Base-by-base conservation (phyloP, 192 early-diverging fungal species). In the Coemansia sp. region DNA sequence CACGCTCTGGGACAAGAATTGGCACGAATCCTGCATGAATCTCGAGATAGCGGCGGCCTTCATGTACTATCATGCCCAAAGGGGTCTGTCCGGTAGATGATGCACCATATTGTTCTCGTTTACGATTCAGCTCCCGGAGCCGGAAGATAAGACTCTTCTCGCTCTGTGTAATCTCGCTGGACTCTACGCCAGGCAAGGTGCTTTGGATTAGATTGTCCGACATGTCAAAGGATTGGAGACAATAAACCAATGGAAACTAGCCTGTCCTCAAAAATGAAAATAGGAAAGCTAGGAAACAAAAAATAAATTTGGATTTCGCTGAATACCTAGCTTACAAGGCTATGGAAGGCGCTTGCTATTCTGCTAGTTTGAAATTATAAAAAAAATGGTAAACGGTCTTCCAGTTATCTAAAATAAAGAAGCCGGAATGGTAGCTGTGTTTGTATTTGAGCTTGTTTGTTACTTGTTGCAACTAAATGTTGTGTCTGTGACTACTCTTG, bases 11-110 rank as follows among this genome's bases (percentile, higher is more conserved):
- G 0, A 78, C 70, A 54, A 78, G 22, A 34, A 78, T 78, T 0
- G 76, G 76, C 53, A 54, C 27, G 10, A 62, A 66, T 4, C 62
- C 66, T 14, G 62, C 50, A 27, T 63, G 59, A 38, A 78, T 65
- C 62, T 78, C 76, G 9, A 78, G 66, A 18, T 65, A 78, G 31
- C 50, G 60, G 23, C 70, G 69, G 16, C 47, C 41, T 3, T 66
- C 67, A 24, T 58, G 38, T 27, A 23, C 66, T 24, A 78, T 28
- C 41, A 78, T 32, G 19, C 62, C 60, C 47, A 78, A 9, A 0
- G 70, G 66, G 21, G 53, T 48, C 3, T 49, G 59, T 10, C 63
- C 24, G 3, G 60, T 65, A 6, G 47, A 26, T 10, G 24, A 34
- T 14, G 26, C 65, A 3, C 24, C n/a, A 30, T 67, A 22, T 48